Base-by-base conservation (phyloP, 805 yeast genomes). In the Candida golubevii region DNA sequence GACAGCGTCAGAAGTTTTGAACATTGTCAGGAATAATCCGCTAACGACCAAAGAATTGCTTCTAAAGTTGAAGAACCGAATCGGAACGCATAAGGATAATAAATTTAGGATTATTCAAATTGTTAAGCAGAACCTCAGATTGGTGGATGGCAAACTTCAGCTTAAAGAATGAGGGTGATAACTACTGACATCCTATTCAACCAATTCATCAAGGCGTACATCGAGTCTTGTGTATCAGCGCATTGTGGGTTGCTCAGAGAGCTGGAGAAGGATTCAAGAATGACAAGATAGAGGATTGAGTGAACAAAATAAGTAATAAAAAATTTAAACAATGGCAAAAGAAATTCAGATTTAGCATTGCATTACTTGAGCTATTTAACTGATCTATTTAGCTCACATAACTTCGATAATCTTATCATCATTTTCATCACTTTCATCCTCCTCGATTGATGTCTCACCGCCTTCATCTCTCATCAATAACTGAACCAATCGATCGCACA, bases 391-490 rank as follows among this genome's bases (percentile, higher is more conserved):
- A 28, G 31, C 8, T 42, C 70, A 77, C 30, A 77, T 54, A 41
- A 81, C 71, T 55, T 80, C 85, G 7, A 73, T 74, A 36, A 81
- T 72, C 50, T 72, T 67, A 43, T 75, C 78, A 48, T 67, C 72
- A 30, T 72, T 74, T 23, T 69, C 71, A n/a, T 62, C 71, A 31
- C 79, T 76, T 8, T 75, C 78, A 58, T 44, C 41, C 10, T 28
- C 40, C 12, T 35, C 36, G 4, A 10, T 30, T 8, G 36, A 18
- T 10, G 35, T 41, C 18, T 14, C 36, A 1, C 15, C 10, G 10
- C 28, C 41, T 28, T 90, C 97, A 58, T 91, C 97, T 71, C 97
- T 80, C 93, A 86, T 85, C 51, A 91, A 73, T 81, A 88, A 78
- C 61, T 91, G 91, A 18, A 90, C 99, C 34, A 86, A 64, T 60